Base-by-base conservation (phyloP, 192 early-diverging fungal species). In the Bifiguratus adelaidae region DNA sequence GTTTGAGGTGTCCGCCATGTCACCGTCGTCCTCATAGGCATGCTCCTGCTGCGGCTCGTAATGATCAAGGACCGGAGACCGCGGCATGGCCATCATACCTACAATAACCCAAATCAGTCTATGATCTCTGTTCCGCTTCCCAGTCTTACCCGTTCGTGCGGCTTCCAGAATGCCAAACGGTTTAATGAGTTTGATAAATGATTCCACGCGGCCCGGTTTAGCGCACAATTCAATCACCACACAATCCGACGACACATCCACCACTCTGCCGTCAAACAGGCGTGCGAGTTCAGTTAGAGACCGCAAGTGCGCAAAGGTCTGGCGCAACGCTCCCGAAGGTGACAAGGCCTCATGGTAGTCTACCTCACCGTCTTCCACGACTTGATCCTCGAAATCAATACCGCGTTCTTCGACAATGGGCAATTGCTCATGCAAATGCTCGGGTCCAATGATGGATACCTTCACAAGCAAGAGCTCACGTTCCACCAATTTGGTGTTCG, bases 91-190 rank as follows among this genome's bases (percentile, higher is more conserved):
- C 95, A 98, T 98, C 53, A 86, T 71, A 40, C 84, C 83, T 83
- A 67, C 13, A 16, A 19, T 21, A 27, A 15, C 32, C 11, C 32
- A 11, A 34, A 34, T 11, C 32, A 34, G 11, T 34, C n/a, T n/a
- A 33, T 8, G 8, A 8, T 33, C 32, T n/a, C 8, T 33, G 8
- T 8, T 33, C 8, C 32, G 32, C 8, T n/a, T n/a, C n/a, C n/a
- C n/a, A n/a, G n/a, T n/a, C 51, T 55, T 61, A 53, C 93, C 94
- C 28, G 85, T 90, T 52, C 95, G 77, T 19, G 90, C 83, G 3
- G 85, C 89, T 61, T 98, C 95, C 44, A 98, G 69, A 48, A 98
- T 86, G 25, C 95, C 95, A 56, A 88, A 96, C 8, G 95, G 95
- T 49, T 89, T 86, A 47, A 92, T 72, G 12, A 98, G 73, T 58